These are phyloP conservation scores for Eutrema yunnanense DNA, from an alignment of 345 rosid species.

Conservation along the genomic window DNA sequence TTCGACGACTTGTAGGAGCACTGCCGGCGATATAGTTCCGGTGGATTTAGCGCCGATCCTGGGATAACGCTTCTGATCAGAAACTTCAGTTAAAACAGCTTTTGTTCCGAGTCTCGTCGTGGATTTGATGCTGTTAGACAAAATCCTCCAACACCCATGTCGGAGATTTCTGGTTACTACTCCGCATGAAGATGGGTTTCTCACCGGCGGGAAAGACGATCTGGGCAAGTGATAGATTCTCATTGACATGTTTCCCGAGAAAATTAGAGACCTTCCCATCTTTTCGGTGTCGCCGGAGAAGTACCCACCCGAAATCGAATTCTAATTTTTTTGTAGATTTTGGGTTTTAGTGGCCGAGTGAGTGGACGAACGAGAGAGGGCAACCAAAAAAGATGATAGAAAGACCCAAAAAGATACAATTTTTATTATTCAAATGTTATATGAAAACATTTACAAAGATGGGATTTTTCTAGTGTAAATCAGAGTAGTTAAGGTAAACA, in stretches of 20 bases:
- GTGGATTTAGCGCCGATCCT: constrained; percentile 58
- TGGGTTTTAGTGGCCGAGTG: not conserved
- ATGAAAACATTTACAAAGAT: not conserved
- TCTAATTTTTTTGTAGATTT: not conserved
- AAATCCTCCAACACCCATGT: constrained; percentile 24
- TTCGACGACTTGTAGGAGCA: constrained; percentile 75
- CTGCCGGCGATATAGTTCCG: constrained; percentile 59
- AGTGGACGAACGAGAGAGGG: not conserved
- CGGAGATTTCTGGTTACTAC: constrained; percentile 4
- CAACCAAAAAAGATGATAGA: too few species aligned
- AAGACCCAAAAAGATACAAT: not conserved
- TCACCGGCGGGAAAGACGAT: constrained; percentile 21
- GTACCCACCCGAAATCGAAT: not conserved
- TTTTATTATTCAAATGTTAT: not conserved
- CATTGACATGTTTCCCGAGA: constrained; percentile 40
- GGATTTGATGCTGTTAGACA: constrained; percentile 7
- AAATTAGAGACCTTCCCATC: constrained; percentile 48
- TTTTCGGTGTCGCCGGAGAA: not conserved
- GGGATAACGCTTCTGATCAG: constrained; percentile 43
- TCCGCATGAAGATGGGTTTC: constrained; percentile 21
- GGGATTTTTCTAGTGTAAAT: not conserved
- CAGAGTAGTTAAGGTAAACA: not conserved
- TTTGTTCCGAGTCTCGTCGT: constrained; percentile 21
- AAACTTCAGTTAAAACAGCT: constrained; percentile 42
- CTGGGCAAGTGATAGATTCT: constrained; percentile 35